Evolutionary conservation across 129 eudicot species (phyloP).

Genomic region (Arctium minus): DNA sequence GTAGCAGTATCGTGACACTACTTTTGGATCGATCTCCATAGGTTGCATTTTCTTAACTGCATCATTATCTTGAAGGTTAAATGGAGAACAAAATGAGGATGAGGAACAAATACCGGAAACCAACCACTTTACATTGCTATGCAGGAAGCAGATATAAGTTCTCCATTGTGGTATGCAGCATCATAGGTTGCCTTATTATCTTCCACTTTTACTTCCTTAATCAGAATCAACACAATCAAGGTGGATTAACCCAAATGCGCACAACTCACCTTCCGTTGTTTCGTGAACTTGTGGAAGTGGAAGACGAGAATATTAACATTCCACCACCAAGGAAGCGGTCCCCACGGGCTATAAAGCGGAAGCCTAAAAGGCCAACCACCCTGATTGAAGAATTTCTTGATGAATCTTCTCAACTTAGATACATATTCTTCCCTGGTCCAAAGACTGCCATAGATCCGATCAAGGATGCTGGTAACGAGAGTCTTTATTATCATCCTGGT

Average conservation of each 20-base stretch:
- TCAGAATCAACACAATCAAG: conserved; percentile 33
- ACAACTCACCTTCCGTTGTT: conserved; percentile 39
- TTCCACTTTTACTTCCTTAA: conserved; percentile 61
- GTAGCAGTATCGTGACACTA: conserved; percentile 26
- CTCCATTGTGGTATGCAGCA: conserved; percentile 47
- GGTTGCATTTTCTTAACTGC: conserved; percentile 58
- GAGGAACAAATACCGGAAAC: conserved; percentile 88
- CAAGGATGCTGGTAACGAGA: conserved; percentile 56
- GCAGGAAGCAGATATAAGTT: conserved; percentile 85
- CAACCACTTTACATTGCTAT: conserved; percentile 79
- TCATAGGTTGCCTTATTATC: conserved; percentile 60
- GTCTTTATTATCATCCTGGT: conserved; percentile 79
- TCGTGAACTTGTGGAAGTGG: conserved; percentile 76
- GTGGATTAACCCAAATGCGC: conserved; percentile 27
- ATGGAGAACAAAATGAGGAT: conserved; percentile 64
- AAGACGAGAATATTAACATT: conserved; percentile 76
- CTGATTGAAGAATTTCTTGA: conserved; percentile 91
- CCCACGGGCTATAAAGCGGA: conserved; percentile 89
- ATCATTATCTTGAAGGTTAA: conserved; percentile 62
- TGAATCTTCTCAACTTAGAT: conserved; percentile 84
- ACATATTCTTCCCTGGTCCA: conserved; percentile 69
- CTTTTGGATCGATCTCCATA: conserved; percentile 46
- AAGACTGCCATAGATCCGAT: conserved; percentile 66
- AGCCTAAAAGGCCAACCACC: conserved; percentile 60
- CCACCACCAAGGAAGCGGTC: conserved; percentile 94